These are phyloP conservation scores for Penicillium malachiteum DNA, from an alignment of 495 filamentous ascomycete species.

Conservation along the genomic window DNA sequence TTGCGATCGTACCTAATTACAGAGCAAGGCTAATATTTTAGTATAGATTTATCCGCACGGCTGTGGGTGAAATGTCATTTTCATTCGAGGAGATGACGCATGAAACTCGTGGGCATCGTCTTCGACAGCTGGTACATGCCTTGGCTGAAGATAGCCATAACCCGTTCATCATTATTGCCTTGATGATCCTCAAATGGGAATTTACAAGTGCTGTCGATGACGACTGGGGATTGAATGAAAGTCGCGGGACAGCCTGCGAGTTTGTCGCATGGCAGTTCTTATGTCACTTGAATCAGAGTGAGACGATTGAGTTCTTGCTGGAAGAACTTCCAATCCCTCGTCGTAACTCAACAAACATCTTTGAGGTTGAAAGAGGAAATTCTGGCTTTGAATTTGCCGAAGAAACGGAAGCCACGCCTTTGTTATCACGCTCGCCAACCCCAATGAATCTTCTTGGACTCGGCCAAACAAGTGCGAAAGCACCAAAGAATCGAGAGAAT, in stretches of 20 bases:
- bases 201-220: slow-evolving; percentile 59
- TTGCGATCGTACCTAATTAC: neutral
- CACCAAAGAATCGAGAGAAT: neutral
- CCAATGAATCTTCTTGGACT: slow-evolving; percentile 20
- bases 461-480: slow-evolving; percentile 6
- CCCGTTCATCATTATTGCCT: slow-evolving; percentile 69
- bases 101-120: slow-evolving; percentile 59
- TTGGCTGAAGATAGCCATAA: slow-evolving; percentile 67
- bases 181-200: slow-evolving; percentile 82
- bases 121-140: slow-evolving; percentile 64
- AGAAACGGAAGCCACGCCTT: slow-evolving; percentile 30
- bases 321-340: slow-evolving; percentile 62
- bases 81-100: slow-evolving; percentile 80
- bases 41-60: slow-evolving; percentile 47
- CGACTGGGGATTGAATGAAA: slow-evolving; percentile 69
- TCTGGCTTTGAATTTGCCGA: slow-evolving; percentile 12
- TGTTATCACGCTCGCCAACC: slow-evolving; percentile 28
- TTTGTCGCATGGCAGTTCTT: slow-evolving; percentile 90
- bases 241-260: slow-evolving; percentile 82
- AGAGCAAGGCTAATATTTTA: neutral
- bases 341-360: slow-evolving; percentile 14
- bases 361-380: slow-evolving; percentile 28
- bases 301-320: slow-evolving; percentile 81
- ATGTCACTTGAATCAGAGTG: slow-evolving; percentile 71
- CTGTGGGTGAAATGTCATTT: slow-evolving; percentile 61